Evolutionary conservation across 495 filamentous ascomycete genomes (phyloP).

Genomic region (Sphaerosporella brunnea): DNA sequence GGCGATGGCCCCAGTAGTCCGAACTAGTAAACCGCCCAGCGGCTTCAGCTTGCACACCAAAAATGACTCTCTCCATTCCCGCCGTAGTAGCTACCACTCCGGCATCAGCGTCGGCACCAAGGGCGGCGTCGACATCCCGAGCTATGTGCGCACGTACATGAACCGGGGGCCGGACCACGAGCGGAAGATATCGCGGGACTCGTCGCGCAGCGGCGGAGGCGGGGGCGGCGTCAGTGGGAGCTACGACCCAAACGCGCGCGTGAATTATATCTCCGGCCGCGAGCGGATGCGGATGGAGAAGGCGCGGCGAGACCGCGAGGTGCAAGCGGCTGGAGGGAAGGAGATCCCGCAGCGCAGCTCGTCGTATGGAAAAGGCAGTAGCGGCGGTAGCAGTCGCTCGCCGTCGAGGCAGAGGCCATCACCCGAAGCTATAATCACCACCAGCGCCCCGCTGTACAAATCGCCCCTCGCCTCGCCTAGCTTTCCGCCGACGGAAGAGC

Average conservation of each 20-base stretch:
- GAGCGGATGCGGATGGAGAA: slow-evolving; percentile 22
- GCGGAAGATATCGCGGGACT: slow-evolving; percentile 17
- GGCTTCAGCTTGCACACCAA: slow-evolving; percentile 52
- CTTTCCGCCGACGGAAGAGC: slow-evolving; percentile 15
- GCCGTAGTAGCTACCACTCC: slow-evolving; percentile 28
- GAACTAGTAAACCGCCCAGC: slow-evolving; percentile 67
- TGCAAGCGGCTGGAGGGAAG: slow-evolving; percentile 12
- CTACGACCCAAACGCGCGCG: too few species aligned
- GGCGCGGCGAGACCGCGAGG: slow-evolving; percentile 12
- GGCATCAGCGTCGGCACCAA: slow-evolving; percentile 33
- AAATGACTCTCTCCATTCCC: slow-evolving; percentile 35
- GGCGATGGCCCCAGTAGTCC: slow-evolving; percentile 64
- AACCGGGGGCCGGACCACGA: slow-evolving; percentile 28
- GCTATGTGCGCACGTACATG: slow-evolving; percentile 26
- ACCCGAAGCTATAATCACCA: slow-evolving; percentile 12
- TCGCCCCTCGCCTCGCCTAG: slow-evolving; percentile 19
- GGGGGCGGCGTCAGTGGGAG: slow-evolving; percentile 12
- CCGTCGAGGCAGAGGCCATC: slow-evolving; percentile 9
- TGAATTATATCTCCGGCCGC: slow-evolving; percentile 22
- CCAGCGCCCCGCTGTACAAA: slow-evolving; percentile 8
- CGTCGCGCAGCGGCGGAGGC: slow-evolving; percentile 10
- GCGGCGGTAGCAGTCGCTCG: slow-evolving; percentile 9
- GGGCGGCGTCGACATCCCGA: slow-evolving; percentile 31
- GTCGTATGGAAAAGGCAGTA: slow-evolving; percentile 21
- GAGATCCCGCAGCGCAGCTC: slow-evolving; percentile 20